A percentile compares a stretch with the other conserved stretches of the same genome.
These are phyloP conservation scores for Penicillium malachiteum DNA, from an alignment of 495 filamentous ascomycete genomes.

Conservation along the genomic window DNA sequence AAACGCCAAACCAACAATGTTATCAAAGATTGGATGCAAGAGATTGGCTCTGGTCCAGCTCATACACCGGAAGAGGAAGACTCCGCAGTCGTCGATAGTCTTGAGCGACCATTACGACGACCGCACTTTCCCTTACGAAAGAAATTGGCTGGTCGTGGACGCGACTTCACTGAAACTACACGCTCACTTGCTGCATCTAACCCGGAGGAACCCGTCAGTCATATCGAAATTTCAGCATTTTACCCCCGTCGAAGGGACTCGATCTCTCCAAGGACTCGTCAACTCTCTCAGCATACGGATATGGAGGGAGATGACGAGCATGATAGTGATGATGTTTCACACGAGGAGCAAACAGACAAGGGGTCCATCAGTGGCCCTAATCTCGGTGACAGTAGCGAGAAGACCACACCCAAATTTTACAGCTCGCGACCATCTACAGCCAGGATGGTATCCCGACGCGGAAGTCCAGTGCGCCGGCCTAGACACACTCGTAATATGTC, in stretches of 20 bases:
- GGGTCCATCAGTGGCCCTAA: slow-evolving; percentile 27
- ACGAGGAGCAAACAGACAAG: slow-evolving; percentile 31
- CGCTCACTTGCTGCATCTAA: slow-evolving; percentile 54
- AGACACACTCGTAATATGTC: slow-evolving; percentile 60
- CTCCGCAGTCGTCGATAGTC: slow-evolving; percentile 53
- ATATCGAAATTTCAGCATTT: slow-evolving; percentile 31
- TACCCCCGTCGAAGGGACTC: slow-evolving; percentile 23
- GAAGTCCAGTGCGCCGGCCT: slow-evolving; percentile 37
- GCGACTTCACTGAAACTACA: slow-evolving; percentile 51
- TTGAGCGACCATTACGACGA: slow-evolving; percentile 48
- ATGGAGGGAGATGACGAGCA: slow-evolving; percentile 87
- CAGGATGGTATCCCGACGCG: slow-evolving; percentile 35
- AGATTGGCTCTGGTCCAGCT: slow-evolving; percentile 61
- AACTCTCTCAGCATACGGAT: slow-evolving; percentile 61
- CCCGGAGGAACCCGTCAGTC: slow-evolving; percentile 50
- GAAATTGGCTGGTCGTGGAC: slow-evolving; percentile 29
- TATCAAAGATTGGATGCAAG: slow-evolving; percentile 85
- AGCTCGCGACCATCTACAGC: slow-evolving; percentile 48
- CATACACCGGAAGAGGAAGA: slow-evolving; percentile 64
- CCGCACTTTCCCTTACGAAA: slow-evolving; percentile 33
- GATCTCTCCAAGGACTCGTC: slow-evolving; percentile 30
- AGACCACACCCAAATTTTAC: slow-evolving; percentile 41
- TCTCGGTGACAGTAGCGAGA: slow-evolving; percentile 20
- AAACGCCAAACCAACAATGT: slow-evolving; percentile 68
- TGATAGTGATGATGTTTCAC: slow-evolving; percentile 68